These are phyloP conservation scores for Tetrahymena elliotti DNA, from an alignment of 73 alveolate genomes.

Conservation along the genomic window DNA sequence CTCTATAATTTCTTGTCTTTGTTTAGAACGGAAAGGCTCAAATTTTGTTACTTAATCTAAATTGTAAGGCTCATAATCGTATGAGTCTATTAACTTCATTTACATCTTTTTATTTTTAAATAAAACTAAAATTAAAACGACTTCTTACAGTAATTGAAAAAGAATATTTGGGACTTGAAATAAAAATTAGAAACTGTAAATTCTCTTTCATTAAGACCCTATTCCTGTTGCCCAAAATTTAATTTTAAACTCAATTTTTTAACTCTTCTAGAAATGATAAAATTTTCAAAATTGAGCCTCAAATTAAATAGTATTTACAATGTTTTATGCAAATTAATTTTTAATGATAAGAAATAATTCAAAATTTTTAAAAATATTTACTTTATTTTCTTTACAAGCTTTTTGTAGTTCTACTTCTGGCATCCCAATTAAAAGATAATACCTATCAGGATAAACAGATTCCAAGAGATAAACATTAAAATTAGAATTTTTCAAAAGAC, in stretches of 20 bases:
- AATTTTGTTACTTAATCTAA: neutral
- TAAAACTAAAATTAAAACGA: too few relatives aligned
- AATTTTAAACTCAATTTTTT: too few relatives aligned
- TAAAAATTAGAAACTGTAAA: neutral
- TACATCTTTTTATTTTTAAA: slow-evolving; percentile 22
- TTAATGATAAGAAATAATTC: too few relatives aligned
- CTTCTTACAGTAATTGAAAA: too few relatives aligned
- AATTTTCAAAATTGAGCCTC: too few relatives aligned
- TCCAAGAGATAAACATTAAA: slow-evolving; percentile 16
- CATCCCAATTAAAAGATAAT: slow-evolving; percentile 13
- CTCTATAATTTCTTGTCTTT: slow-evolving; percentile 19
- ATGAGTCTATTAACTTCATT: slow-evolving; percentile 25
- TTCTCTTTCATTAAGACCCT: too few relatives aligned
- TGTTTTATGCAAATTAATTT: too few relatives aligned
- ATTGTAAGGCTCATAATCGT: slow-evolving; percentile 24
- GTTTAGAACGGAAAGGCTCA: slow-evolving; percentile 38
- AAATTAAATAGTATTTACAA: too few relatives aligned
- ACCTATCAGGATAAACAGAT: neutral
- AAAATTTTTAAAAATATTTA: neutral
- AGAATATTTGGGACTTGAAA: too few relatives aligned
- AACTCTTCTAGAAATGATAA: too few relatives aligned
- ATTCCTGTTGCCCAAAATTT: too few relatives aligned
- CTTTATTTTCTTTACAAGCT: slow-evolving; percentile 3
- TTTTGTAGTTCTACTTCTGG: neutral
- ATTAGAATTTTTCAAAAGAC: neutral